Base-by-base conservation (phyloP, 2,329 filamentous ascomycete genomes). In the Phaeosphaeriaceae sp. region DNA sequence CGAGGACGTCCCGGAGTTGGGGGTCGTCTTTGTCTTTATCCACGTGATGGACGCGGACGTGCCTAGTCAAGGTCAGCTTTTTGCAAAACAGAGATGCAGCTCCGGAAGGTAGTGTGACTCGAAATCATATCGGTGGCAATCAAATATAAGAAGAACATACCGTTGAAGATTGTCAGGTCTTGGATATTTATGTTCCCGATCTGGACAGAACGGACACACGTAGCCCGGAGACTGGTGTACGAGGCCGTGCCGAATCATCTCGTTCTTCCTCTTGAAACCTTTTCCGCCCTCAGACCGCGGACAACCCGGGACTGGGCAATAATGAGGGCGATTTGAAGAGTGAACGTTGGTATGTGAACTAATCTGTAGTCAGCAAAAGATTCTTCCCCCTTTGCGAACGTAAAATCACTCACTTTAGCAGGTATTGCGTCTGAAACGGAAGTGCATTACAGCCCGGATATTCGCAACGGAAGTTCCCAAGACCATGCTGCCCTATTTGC, bases 211-310 rank as follows among this genome's bases (percentile, higher is more conserved):
- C 0, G 95, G 95, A 76, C 95, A 99, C 27, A 97, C 89, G 71
- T 98, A 99, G 59, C 94, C 94, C 1, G 95, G 95, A 7, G 92
- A 96, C 65, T 93, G 90, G 72, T 99, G 95, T 3, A 98, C 95
- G 2, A 98, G 85, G 1, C 94, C 93, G 70, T 89, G 87, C n/a
- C 87, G 81, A 60, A 89, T 88, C 87, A 89, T 89, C 71, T 89
- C 87, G 62, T 89, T 89, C 71, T 89, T 89, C 31, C 87, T 82
- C 72, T 89, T 89, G 79, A 89, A 89, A 1, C 87, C 87, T 68
- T 86, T 86, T 20, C 87, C 87, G n/a, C 85, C 85, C 61, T 85
- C 80, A n/a, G 80, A 82, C 41, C 87, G 82, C 13, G 84, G 78
- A 66, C 87, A 89, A 4, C 80, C 83, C 22, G 80, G 75, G 9